Evolutionary conservation across 306 rosid species (phyloP).

Genomic region (Fragaria ananassa): DNA sequence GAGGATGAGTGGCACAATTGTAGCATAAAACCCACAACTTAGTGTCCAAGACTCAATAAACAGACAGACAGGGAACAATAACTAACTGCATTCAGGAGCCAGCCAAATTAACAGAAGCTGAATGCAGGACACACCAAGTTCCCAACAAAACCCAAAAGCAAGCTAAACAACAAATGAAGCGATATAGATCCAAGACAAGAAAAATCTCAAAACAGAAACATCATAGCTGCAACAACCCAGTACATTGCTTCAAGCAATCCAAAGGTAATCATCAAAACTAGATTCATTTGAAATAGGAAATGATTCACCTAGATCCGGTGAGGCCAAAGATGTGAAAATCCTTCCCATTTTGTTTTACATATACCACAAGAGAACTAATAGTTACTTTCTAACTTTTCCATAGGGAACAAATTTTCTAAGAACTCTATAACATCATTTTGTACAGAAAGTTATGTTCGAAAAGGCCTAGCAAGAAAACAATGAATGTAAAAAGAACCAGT

Average conservation of each 20-base stretch:
- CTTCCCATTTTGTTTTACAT: neutral
- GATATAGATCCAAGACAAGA: neutral
- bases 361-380: neutral
- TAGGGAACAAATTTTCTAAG: neutral
- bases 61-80: neutral
- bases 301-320: neutral
- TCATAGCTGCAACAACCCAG: neutral
- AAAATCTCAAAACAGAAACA: neutral
- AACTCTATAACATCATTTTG: neutral
- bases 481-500: neutral
- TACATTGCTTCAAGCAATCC: neutral
- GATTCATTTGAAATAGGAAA: neutral
- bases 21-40: neutral
- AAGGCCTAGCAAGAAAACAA: neutral
- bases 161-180: neutral
- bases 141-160: neutral
- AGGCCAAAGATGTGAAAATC: neutral
- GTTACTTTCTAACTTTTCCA: neutral
- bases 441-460: neutral
- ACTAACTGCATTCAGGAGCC: neutral
- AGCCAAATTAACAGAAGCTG: neutral
- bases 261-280: neutral
- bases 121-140: neutral
- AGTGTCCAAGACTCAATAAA: neutral
- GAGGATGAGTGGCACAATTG: neutral